phyloP scores from a whole-genome alignment of 129 eudicot species.

The Arctium minus region DNA sequence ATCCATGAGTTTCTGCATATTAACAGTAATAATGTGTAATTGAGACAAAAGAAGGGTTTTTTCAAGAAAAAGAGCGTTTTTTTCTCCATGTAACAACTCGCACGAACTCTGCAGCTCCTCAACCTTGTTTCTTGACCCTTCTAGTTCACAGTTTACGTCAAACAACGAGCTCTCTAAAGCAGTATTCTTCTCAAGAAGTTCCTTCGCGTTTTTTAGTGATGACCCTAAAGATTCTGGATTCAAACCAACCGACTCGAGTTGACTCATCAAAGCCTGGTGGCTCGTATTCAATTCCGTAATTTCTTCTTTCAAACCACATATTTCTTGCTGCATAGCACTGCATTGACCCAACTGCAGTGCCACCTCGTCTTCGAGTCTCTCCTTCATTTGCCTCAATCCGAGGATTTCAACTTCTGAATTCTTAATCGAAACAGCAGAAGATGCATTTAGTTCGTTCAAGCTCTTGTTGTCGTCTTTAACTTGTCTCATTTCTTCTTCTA shows the following conservation, averaged over 20 bases:
- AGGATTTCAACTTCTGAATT: slow-evolving; percentile 47
- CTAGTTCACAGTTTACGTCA: slow-evolving; percentile 40
- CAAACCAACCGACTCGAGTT: slow-evolving; percentile 62
- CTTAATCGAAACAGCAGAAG: slow-evolving; percentile 36
- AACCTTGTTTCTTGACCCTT: slow-evolving; percentile 35
- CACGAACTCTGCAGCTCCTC: slow-evolving; percentile 53
- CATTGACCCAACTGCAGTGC: slow-evolving; percentile 51
- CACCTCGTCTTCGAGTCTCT: slow-evolving; percentile 79
- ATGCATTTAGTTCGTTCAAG: slow-evolving; percentile 39
- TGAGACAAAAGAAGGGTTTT: slow-evolving; percentile 75
- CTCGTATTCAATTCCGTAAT: slow-evolving; percentile 47
- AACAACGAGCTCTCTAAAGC: slow-evolving; percentile 41
- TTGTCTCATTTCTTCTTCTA: slow-evolving; percentile 60
- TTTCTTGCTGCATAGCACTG: slow-evolving; percentile 56
- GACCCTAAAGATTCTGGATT: slow-evolving; percentile 52
- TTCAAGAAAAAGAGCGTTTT: slow-evolving; percentile 58
- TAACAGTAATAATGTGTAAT: slow-evolving; percentile 53
- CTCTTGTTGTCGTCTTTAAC: slow-evolving; percentile 50
- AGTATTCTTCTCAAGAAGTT: slow-evolving; percentile 40
- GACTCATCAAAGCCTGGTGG: slow-evolving; percentile 51
- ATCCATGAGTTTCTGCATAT: slow-evolving; percentile 70
- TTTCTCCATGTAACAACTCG: slow-evolving; percentile 56
- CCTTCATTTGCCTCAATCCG: slow-evolving; percentile 59
- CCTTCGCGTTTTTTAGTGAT: slow-evolving; percentile 53
- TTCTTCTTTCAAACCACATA: slow-evolving; percentile 52